Evolutionary conservation across 352 stramenopile species (phyloP), one percentile per base, ranked within the genome.

Genomic region (Pythium vanterpoolii): DNA sequence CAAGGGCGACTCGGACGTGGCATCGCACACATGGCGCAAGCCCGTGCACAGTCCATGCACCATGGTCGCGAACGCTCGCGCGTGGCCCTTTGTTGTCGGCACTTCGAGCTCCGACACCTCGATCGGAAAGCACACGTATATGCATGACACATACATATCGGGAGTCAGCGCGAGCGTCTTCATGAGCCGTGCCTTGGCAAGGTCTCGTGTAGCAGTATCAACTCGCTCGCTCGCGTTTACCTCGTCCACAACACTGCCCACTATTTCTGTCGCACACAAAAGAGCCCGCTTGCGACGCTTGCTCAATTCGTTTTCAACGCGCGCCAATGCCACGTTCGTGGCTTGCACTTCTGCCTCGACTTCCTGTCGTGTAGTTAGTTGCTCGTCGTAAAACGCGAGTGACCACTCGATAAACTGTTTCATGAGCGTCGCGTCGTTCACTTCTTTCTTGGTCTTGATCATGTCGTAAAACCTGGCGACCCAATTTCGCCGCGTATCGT

Each of bases 101-200:
- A 65, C 51, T 31, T 64, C 49, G 0, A 34, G 11, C 3, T 57
- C 7, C 1, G 61, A 73, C 4, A 55, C 18, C 10, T 79, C 56
- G 19, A 73, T 24, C 3, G 72, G 68, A 46, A 72, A 79, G 50
- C 60, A 73, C 18, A 79, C 52, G 46, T 69, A 64, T 3, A 79
- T 51, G 31, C 62, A 75, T 0, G 72, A 70, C 4, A 28, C 26
- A 10, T 60, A 64, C 36, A 75, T 62, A 11, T 68, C 56, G 4
- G 34, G 52, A 2, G 36, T 50, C 24, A 79, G 36, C 2, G 48
- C 19, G 10, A 73, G 38, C 14, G 61, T 62, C 2, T 57, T 62
- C 30, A 79, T 19, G 4, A 74, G 42, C 6, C 49, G 54, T 30
- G 40, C 60, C 34, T 64, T 68, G 0, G 46, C 43, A 18, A 62